These are phyloP conservation scores for Raddia guianensis DNA, from an alignment of 176 grass and related monocot genomes.

Conservation along the genomic window DNA sequence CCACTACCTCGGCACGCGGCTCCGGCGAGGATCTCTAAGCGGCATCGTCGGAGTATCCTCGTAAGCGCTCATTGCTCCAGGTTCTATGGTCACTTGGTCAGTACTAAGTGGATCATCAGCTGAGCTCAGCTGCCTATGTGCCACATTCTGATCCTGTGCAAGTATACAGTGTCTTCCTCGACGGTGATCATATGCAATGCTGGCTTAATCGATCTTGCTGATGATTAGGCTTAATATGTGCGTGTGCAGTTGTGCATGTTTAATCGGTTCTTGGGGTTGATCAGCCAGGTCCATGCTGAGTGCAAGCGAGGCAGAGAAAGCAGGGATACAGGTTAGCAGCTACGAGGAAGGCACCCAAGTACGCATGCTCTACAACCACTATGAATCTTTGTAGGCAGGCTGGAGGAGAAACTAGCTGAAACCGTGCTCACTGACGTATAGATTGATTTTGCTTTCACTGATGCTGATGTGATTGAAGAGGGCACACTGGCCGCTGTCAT, in stretches of 20 bases:
- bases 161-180: not conserved
- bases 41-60: constrained; percentile 67
- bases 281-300: constrained; percentile 74
- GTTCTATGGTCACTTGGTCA: not conserved
- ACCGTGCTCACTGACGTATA: constrained; percentile 47
- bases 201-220: not conserved
- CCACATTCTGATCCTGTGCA: not conserved
- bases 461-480: constrained; percentile 80
- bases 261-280: constrained; percentile 43
- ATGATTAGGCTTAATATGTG: not conserved
- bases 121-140: not conserved
- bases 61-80: constrained; percentile 49
- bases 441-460: constrained; percentile 95
- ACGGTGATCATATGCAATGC: too few relatives aligned
- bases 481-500: constrained; percentile 67
- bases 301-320: constrained; percentile 77
- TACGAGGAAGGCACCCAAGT: constrained; percentile 62
- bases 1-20: constrained; percentile 63
- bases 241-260: not conserved
- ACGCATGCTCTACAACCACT: not conserved
- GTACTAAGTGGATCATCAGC: not conserved
- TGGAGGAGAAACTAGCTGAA: constrained; percentile 34
- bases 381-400: not conserved
- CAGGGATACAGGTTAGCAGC: constrained; percentile 54
- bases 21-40: constrained; percentile 59